Conservation (phyloP, 75 land plant species). For the Picea glauca region DNA sequence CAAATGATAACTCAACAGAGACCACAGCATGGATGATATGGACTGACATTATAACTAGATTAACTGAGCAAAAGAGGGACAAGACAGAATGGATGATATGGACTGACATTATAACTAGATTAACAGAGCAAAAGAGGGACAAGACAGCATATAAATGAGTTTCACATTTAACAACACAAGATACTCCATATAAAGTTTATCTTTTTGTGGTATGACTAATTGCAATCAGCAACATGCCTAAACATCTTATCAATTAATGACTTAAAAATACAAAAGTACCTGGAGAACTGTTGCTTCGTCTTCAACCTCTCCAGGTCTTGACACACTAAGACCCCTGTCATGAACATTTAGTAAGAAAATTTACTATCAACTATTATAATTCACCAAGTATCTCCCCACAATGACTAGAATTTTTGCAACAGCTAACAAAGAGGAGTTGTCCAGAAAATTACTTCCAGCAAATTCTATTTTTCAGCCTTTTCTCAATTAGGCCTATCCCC, state of each 20-base stretch:
- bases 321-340: conserved; percentile 55
- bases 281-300: conserved; percentile 37
- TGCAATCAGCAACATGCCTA: conserved; percentile 2
- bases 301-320: conserved; percentile 35
- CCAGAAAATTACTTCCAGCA: conserved; percentile 68
- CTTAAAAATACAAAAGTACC: conserved; percentile 25
- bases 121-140: background rate
- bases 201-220: background rate
- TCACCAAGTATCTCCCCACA: background rate
- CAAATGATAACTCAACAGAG: background rate
- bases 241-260: background rate
- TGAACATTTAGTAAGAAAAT: background rate
- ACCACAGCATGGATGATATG: background rate
- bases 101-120: background rate
- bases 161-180: background rate
- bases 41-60: background rate
- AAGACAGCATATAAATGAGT: background rate
- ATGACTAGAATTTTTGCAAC: background rate
- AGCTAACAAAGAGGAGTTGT: background rate
- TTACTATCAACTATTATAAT: background rate
- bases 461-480: conserved; percentile 72
- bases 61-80: background rate
- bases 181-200: too few relatives aligned
- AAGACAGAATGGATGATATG: background rate
- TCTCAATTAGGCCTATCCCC: conserved; percentile 85